Evolutionary conservation across 495 filamentous ascomycete species (phyloP).

Genomic region (Aspergillus haitiensis): DNA sequence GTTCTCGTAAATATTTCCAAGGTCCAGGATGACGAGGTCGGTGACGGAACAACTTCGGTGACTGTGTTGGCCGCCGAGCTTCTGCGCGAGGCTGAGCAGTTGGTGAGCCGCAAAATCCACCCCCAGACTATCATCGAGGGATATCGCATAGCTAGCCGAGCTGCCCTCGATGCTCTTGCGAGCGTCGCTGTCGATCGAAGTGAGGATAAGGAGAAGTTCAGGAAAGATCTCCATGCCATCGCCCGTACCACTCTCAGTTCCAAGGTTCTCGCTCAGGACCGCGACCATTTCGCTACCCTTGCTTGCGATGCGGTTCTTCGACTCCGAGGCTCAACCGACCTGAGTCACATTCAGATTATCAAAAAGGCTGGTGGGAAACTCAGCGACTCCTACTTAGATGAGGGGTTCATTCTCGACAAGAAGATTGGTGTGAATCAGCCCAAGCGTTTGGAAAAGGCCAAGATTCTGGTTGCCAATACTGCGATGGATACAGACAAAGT

Average conservation of each 20-base stretch:
- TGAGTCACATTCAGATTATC: conserved; percentile 98
- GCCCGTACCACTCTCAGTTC: conserved; percentile 97
- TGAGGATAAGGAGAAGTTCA: conserved; percentile 76
- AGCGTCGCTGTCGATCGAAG: conserved; percentile 86
- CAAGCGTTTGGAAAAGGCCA: conserved; percentile 94
- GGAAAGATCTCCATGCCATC: conserved; percentile 85
- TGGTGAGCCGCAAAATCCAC: conserved; percentile 96
- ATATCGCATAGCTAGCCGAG: conserved; percentile 91
- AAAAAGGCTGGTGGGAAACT: conserved; percentile 99
- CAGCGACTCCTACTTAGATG: conserved; percentile 93
- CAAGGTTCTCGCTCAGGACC: conserved; percentile 92
- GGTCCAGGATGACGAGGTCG: conserved; percentile 98
- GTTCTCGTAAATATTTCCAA: conserved; percentile 97
- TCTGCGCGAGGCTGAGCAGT: conserved; percentile 91
- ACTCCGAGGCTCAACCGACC: conserved; percentile 86
- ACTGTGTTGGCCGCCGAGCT: conserved; percentile 93
- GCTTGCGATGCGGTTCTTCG: conserved; percentile 92
- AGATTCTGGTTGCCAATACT: conserved; percentile 96
- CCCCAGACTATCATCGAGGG: conserved; percentile 99
- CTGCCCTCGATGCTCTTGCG: conserved; percentile 80
- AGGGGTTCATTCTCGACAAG: conserved; percentile 98
- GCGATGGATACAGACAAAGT: conserved; percentile 99
- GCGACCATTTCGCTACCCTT: conserved; percentile 85
- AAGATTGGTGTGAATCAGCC: conserved; percentile 98
- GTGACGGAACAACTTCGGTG: conserved; percentile 91